A percentile compares a stretch with the other conserved stretches of the same genome.
These are phyloP conservation scores for Podospora australis DNA, from an alignment of 495 filamentous ascomycete species.

Conservation along the genomic window DNA sequence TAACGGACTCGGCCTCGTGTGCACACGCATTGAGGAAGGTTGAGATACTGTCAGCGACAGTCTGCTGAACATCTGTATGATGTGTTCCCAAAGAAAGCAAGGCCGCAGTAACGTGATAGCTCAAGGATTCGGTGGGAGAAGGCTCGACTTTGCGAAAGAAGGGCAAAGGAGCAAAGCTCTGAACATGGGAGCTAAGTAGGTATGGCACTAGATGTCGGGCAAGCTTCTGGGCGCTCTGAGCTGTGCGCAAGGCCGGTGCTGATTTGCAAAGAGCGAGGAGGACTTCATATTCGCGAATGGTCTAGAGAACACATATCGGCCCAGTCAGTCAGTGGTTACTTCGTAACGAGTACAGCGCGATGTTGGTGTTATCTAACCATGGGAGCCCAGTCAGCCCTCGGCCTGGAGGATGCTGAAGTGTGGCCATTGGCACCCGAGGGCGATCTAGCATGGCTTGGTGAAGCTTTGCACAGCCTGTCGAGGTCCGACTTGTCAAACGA, in stretches of 20 bases:
- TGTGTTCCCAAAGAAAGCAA: conserved; percentile 70
- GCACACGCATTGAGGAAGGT: conserved; percentile 63
- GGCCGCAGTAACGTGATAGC: conserved; percentile 68
- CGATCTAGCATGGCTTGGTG: conserved; percentile 31
- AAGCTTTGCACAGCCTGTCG: conserved; percentile 53
- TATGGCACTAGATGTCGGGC: conserved; percentile 70
- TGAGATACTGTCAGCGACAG: conserved; percentile 53
- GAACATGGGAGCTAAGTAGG: conserved; percentile 71
- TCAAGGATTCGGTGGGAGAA: conserved; percentile 83
- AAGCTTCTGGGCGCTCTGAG: conserved; percentile 66
- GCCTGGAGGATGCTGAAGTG: conserved; percentile 4
- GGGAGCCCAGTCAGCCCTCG: conserved; percentile 37
- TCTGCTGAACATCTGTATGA: conserved; percentile 57
- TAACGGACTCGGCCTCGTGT: conserved; percentile 37
- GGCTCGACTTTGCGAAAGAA: conserved; percentile 75
- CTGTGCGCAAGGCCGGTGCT: conserved; percentile 59
- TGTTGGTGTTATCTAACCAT: conserved; percentile 39
- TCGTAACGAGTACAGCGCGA: not conserved
- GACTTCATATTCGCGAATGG: conserved; percentile 78
- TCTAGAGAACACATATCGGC: conserved; percentile 25
- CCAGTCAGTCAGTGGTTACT: conserved; percentile 14
- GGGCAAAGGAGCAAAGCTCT: conserved; percentile 70
- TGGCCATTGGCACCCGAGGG: conserved; percentile 31
- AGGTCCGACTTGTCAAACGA: conserved; percentile 59
- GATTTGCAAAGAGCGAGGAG: conserved; percentile 85